Evolutionary conservation across 2,329 filamentous ascomycete genomes (phyloP).

Genomic region (Sporothrix brasiliensis): DNA sequence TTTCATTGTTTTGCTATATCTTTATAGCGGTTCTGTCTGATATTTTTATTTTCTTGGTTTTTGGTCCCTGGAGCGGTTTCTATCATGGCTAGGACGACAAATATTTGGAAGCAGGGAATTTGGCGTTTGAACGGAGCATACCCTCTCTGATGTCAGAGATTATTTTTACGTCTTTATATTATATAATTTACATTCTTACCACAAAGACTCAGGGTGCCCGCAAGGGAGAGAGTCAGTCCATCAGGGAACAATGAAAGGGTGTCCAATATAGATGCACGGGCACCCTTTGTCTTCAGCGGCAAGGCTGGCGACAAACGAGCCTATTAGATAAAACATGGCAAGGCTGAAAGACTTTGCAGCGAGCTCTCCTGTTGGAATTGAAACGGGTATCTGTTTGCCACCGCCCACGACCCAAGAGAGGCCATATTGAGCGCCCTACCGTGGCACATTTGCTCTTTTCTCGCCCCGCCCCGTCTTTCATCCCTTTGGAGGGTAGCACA

Average conservation of each 20-base stretch:
- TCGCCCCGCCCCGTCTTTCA: background rate
- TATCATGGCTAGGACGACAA: background rate
- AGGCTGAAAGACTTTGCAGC: background rate
- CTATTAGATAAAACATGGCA: background rate
- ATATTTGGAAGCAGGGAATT: background rate
- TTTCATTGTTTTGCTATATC: background rate
- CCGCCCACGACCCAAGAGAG: background rate
- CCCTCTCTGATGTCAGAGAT: conserved; percentile 7
- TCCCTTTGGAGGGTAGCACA: background rate
- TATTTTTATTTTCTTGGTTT: background rate
- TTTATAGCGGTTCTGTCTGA: background rate
- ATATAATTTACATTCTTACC: background rate
- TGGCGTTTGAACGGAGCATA: conserved; percentile 21
- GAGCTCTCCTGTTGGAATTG: background rate
- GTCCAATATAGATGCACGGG: background rate
- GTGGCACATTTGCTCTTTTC: background rate
- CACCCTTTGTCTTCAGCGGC: background rate
- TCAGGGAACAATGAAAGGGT: background rate
- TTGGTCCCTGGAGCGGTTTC: background rate
- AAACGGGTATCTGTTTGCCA: background rate
- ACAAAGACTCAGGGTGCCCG: background rate
- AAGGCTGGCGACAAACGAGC: conserved; percentile 8
- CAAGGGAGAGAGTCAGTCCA: too few relatives aligned
- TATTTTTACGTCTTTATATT: background rate
- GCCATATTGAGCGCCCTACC: background rate